phyloP scores from a whole-genome alignment of 2,329 filamentous ascomycete genomes.

The Corinectria fuckeliana region DNA sequence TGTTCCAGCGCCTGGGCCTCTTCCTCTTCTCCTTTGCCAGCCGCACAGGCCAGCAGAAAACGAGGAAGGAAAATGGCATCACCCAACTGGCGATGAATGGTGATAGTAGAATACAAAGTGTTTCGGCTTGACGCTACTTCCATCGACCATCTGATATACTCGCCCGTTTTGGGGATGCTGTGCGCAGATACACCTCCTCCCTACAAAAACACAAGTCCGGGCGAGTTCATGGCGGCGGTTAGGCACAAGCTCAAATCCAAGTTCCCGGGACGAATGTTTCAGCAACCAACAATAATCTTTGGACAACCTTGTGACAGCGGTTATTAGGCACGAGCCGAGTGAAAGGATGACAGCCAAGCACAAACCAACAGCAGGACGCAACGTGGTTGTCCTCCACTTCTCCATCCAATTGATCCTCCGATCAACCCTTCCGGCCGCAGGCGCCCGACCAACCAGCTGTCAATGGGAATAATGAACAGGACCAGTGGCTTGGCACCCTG shows the following conservation, averaged over 20 bases:
- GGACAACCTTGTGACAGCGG: too few species aligned
- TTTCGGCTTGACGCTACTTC: conserved; percentile 28
- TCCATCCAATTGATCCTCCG: conserved; percentile 1
- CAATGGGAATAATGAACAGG: conserved; percentile 11
- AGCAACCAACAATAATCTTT: too few species aligned
- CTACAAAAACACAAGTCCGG: neutral
- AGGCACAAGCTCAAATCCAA: neutral
- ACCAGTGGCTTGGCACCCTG: conserved; percentile 1
- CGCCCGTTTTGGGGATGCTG: conserved; percentile 7
- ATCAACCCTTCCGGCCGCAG: conserved; percentile 16
- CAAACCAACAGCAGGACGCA: conserved; percentile 24
- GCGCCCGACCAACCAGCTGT: conserved; percentile 3
- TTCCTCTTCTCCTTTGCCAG: conserved; percentile 66
- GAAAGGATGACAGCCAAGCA: neutral
- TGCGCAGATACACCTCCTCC: neutral
- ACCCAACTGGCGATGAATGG: conserved; percentile 27
- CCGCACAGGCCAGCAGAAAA: conserved; percentile 38
- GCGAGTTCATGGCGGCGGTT: neutral
- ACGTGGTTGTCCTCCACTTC: conserved; percentile 17
- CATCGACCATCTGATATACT: conserved; percentile 6
- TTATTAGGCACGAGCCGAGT: too few species aligned
- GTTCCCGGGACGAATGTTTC: too few species aligned
- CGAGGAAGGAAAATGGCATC: conserved; percentile 22
- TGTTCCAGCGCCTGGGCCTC: conserved; percentile 63
- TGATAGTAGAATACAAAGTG: conserved; percentile 21